phyloP scores from a whole-genome alignment of 805 yeast species.

The Candida cerambycidarum region DNA sequence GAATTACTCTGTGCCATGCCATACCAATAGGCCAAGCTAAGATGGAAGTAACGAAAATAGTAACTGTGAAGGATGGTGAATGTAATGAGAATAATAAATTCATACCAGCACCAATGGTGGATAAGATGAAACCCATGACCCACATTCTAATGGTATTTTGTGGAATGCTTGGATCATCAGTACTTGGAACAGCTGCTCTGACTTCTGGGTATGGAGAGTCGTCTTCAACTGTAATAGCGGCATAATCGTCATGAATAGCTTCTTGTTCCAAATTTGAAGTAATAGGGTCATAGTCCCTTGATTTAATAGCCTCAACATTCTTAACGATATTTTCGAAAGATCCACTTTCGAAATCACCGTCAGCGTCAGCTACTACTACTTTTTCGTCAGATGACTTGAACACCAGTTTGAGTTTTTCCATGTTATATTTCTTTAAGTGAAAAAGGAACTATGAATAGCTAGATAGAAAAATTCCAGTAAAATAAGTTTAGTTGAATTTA shows the following conservation, averaged over 20 bases:
- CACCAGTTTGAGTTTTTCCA: conserved; percentile 11
- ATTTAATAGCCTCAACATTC: conserved; percentile 19
- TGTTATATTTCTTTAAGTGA: neutral
- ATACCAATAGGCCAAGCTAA: conserved; percentile 62
- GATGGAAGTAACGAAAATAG: conserved; percentile 56
- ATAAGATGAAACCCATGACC: conserved; percentile 49
- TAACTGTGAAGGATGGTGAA: conserved; percentile 51
- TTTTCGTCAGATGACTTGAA: conserved; percentile 4
- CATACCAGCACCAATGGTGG: conserved; percentile 56
- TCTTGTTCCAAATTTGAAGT: conserved; percentile 25
- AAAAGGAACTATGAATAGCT: too few species aligned
- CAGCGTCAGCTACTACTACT: neutral
- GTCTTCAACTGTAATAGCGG: conserved; percentile 41
- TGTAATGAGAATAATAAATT: conserved; percentile 61
- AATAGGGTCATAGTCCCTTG: conserved; percentile 34
- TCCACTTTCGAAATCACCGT: conserved; percentile 4
- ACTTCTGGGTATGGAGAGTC: conserved; percentile 64
- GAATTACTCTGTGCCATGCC: conserved; percentile 39
- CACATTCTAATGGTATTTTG: conserved; percentile 58
- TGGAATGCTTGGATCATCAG: conserved; percentile 49
- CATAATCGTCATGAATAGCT: conserved; percentile 32
- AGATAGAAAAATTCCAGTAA: too few species aligned
- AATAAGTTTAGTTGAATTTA: too few species aligned
- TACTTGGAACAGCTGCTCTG: conserved; percentile 56
- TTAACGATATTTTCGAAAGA: conserved; percentile 4